These are phyloP conservation scores for Naumovozyma castellii DNA, from an alignment of 805 yeast species.

Conservation along the genomic window DNA sequence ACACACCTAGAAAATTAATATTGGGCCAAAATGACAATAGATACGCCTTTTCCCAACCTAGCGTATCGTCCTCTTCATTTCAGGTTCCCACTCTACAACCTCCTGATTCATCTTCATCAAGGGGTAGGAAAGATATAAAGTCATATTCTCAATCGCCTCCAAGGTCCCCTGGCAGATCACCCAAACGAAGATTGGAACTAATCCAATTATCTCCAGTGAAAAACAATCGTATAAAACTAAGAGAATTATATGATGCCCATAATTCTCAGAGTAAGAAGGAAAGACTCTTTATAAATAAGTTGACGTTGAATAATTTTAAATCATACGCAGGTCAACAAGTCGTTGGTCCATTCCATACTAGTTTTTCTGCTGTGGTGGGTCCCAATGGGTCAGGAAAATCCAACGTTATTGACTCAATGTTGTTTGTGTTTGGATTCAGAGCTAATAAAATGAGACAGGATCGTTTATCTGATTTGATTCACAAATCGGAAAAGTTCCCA, in stretches of 20 bases:
- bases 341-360: slow-evolving; percentile 89
- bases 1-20: slow-evolving; percentile 24
- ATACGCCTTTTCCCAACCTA: slow-evolving; percentile 20
- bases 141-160: slow-evolving; percentile 25
- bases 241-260: slow-evolving; percentile 22
- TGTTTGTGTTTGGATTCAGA: slow-evolving; percentile 94
- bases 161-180: slow-evolving; percentile 28
- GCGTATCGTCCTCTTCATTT: slow-evolving; percentile 15
- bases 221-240: slow-evolving; percentile 27
- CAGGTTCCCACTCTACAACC: slow-evolving; percentile 27
- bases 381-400: slow-evolving; percentile 98
- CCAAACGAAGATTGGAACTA: slow-evolving; percentile 34
- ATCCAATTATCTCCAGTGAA: slow-evolving; percentile 35
- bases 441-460: slow-evolving; percentile 96
- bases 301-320: slow-evolving; percentile 78
- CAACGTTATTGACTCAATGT: slow-evolving; percentile 90
- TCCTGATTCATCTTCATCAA: slow-evolving; percentile 28
- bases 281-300: slow-evolving; percentile 64
- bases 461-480: slow-evolving; percentile 84
- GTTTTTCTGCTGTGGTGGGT: slow-evolving; percentile 95
- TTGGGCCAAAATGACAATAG: slow-evolving; percentile 16
- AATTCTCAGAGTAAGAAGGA: slow-evolving; percentile 29
- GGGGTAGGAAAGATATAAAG: slow-evolving; percentile 26
- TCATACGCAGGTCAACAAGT: slow-evolving; percentile 90
- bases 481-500: slow-evolving; percentile 70